Conservation (phyloP, 192 early-diverging fungal species). For the Backusella australiensis region DNA sequence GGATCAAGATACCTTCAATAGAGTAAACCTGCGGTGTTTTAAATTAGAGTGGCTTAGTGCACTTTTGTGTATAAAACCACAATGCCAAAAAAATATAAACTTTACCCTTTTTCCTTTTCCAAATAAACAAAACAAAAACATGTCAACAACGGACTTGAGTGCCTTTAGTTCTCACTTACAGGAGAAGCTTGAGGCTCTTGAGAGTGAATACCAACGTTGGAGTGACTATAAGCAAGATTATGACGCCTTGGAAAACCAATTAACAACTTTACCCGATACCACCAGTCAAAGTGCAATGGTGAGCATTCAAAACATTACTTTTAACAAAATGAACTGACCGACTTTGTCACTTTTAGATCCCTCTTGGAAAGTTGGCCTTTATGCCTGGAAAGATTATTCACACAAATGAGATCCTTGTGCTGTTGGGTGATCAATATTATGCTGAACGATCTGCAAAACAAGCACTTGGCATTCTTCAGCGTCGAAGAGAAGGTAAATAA, state of each 20-base stretch:
- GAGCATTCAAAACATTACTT: background rate
- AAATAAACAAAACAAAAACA: background rate
- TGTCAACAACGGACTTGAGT: background rate
- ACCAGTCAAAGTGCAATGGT: slow-evolving; percentile 56
- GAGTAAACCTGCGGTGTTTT: background rate
- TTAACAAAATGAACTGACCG: background rate
- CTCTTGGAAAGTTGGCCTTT: slow-evolving; percentile 84
- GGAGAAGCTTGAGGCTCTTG: slow-evolving; percentile 1
- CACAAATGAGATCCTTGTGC: slow-evolving; percentile 89
- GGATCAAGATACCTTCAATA: background rate
- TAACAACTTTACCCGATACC: slow-evolving; percentile 46
- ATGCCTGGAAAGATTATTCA: slow-evolving; percentile 83
- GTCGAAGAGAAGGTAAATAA: slow-evolving; percentile 61
- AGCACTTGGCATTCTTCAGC: slow-evolving; percentile 68
- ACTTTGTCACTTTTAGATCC: slow-evolving; percentile 48
- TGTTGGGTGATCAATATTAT: slow-evolving; percentile 95
- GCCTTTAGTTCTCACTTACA: background rate
- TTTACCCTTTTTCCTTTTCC: background rate
- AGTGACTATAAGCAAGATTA: slow-evolving; percentile 58
- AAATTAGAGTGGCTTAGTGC: background rate
- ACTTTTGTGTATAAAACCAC: background rate
- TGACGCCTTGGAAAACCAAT: slow-evolving; percentile 41
- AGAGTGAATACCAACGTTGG: slow-evolving; percentile 42
- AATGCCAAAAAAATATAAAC: background rate
- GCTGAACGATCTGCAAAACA: slow-evolving; percentile 75